A percentile compares a stretch with the other conserved stretches of the same genome.
Evolutionary conservation across 2,329 filamentous ascomycete species (phyloP).

Genomic region (Cercospora janseana): DNA sequence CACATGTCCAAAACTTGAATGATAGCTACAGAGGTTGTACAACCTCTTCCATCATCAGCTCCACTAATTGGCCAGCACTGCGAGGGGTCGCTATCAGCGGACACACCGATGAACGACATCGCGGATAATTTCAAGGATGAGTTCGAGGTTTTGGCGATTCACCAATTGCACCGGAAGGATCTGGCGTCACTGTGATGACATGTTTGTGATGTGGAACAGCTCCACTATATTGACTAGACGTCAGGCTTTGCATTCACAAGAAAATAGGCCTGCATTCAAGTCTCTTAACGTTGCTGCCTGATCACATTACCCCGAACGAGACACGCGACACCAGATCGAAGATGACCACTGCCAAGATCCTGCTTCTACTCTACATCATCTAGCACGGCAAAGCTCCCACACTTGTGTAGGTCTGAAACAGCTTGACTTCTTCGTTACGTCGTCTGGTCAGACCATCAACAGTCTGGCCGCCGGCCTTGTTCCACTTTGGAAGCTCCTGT

Average conservation of each 20-base stretch:
- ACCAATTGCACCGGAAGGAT: background rate
- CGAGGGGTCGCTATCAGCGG: conserved; percentile 11
- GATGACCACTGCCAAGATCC: background rate
- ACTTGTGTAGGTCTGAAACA: conserved; percentile 14
- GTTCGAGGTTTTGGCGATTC: conserved; percentile 2
- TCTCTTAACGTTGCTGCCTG: conserved; percentile 8
- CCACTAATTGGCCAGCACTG: conserved; percentile 11
- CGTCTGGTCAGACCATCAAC: conserved; percentile 13
- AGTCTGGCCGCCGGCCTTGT: conserved; percentile 13
- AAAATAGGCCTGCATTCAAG: no score
- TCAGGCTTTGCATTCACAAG: no score
- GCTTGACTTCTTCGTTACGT: conserved; percentile 13
- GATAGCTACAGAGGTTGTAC: background rate
- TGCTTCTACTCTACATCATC: conserved; percentile 1
- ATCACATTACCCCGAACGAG: background rate
- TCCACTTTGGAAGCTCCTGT: conserved; percentile 18
- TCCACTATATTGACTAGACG: no score
- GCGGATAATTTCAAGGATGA: background rate
- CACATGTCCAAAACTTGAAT: conserved; percentile 5
- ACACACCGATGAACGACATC: background rate
- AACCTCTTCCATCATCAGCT: conserved; percentile 7
- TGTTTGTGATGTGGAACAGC: no score
- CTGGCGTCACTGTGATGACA: conserved; percentile 13
- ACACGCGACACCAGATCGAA: background rate
- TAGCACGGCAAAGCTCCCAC: conserved; percentile 14